phyloP scores from a whole-genome alignment of 352 stramenopile species.

The Pythium rishiriense region DNA sequence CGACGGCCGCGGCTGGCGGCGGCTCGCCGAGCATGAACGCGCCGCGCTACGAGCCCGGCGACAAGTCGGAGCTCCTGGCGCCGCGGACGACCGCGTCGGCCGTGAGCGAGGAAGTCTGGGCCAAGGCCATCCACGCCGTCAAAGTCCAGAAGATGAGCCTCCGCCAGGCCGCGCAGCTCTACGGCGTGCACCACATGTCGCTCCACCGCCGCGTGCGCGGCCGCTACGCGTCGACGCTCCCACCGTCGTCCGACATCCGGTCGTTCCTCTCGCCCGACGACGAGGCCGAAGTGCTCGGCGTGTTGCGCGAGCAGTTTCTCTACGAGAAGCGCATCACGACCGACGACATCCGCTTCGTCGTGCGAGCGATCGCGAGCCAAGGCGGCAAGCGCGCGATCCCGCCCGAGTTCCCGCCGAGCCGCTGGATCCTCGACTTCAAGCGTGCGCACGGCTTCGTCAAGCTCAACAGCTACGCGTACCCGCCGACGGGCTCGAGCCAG shows the following conservation, averaged over 20 bases:
- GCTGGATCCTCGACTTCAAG: constrained; percentile 62
- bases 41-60: background rate
- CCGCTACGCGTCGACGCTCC: constrained; percentile 23
- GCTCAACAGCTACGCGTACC: constrained; percentile 14
- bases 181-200: constrained; percentile 64
- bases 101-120: constrained; percentile 58
- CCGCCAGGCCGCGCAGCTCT: constrained; percentile 55
- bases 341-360: constrained; percentile 62
- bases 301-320: constrained; percentile 57
- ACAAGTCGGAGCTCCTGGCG: constrained; percentile 26
- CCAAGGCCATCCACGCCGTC: constrained; percentile 65
- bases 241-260: constrained; percentile 17
- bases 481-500: background rate
- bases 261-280: constrained; percentile 48
- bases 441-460: constrained; percentile 38
- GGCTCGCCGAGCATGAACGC: background rate
- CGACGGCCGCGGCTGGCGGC: background rate
- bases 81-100: constrained; percentile 24
- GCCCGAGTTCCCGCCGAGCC: constrained; percentile 40
- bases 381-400: constrained; percentile 44
- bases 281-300: constrained; percentile 46
- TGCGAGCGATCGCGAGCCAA: constrained; percentile 50
- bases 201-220: constrained; percentile 61
- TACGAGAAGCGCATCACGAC: constrained; percentile 39
- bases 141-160: constrained; percentile 64